phyloP scores from a whole-genome alignment of 2,329 filamentous ascomycete species.

The Hyphodiscus sp. region DNA sequence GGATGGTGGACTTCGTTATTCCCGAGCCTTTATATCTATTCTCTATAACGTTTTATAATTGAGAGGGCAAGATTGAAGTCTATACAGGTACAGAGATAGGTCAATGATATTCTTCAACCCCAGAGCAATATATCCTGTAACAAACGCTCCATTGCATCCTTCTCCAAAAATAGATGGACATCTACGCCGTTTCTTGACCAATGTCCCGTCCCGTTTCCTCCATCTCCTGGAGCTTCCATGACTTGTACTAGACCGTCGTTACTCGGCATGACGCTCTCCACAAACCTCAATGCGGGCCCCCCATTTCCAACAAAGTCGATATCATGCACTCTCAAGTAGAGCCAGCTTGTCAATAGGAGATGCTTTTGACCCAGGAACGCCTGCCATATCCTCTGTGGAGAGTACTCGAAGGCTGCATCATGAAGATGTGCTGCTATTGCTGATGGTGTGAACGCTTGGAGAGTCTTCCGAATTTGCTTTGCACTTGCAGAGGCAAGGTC shows the following conservation, averaged over 20 bases:
- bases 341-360: slow-evolving; percentile 40
- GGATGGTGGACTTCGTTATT: neutral
- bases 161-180: slow-evolving; percentile 31
- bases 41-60: no score
- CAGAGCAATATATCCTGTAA: slow-evolving; percentile 22
- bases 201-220: slow-evolving; percentile 7
- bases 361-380: slow-evolving; percentile 38
- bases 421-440: slow-evolving; percentile 36
- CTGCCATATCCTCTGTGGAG: slow-evolving; percentile 43
- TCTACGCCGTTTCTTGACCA: slow-evolving; percentile 31
- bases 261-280: slow-evolving; percentile 37
- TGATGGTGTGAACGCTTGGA: slow-evolving; percentile 33
- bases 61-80: neutral
- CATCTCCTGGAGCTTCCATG: slow-evolving; percentile 28
- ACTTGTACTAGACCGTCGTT: slow-evolving; percentile 39
- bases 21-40: no score
- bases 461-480: slow-evolving; percentile 30
- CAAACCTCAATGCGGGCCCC: slow-evolving; percentile 28
- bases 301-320: slow-evolving; percentile 33
- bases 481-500: slow-evolving; percentile 16
- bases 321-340: slow-evolving; percentile 32
- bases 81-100: neutral
- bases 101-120: neutral
- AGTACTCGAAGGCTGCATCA: slow-evolving; percentile 36
- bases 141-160: slow-evolving; percentile 24